Evolutionary conservation across 164 flowering plant species (phyloP).

Genomic region (grape (Vitis vinifera)): DNA sequence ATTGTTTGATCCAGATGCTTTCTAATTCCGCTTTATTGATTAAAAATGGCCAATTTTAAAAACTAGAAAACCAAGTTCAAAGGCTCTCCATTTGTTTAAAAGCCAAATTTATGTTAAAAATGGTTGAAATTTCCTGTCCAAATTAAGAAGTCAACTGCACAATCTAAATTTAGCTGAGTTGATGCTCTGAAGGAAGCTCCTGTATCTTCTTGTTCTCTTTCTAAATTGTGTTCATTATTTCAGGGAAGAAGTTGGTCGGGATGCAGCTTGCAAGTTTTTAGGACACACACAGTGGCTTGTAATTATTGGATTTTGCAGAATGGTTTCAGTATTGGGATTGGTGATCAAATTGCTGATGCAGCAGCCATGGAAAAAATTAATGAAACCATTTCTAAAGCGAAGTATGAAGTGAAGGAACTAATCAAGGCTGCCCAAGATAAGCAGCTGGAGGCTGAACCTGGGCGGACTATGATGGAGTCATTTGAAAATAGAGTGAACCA

Average conservation of each 20-base stretch:
- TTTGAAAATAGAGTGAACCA: constrained; percentile 98
- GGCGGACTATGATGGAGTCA: constrained; percentile 96
- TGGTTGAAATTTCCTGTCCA: too few relatives aligned
- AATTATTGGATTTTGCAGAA: constrained; percentile 97
- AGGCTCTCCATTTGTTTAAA: too few relatives aligned
- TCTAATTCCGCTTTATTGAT: too few relatives aligned
- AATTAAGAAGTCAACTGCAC: too few relatives aligned
- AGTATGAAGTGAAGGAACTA: constrained; percentile 83
- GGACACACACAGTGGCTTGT: constrained; percentile 99
- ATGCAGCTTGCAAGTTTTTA: constrained; percentile 97
- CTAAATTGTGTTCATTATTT: constrained; percentile 5
- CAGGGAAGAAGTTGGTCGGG: constrained; percentile 99
- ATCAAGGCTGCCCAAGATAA: constrained; percentile 69
- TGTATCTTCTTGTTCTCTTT: not conserved
- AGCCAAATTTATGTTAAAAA: too few relatives aligned
- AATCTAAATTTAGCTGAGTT: too few relatives aligned
- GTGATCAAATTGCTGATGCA: constrained; percentile 98
- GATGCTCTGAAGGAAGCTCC: not conserved
- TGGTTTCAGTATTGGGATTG: constrained; percentile 95
- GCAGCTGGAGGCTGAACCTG: constrained; percentile 91
- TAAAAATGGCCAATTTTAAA: too few relatives aligned
- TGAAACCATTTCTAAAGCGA: constrained; percentile 86
- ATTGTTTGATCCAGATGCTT: too few relatives aligned
- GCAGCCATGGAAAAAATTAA: constrained; percentile 90
- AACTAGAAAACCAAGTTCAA: too few relatives aligned